Evolutionary conservation across 306 rosid species (phyloP), one percentile per base, ranked within the genome.

Genomic region (Corylus heterophylla): DNA sequence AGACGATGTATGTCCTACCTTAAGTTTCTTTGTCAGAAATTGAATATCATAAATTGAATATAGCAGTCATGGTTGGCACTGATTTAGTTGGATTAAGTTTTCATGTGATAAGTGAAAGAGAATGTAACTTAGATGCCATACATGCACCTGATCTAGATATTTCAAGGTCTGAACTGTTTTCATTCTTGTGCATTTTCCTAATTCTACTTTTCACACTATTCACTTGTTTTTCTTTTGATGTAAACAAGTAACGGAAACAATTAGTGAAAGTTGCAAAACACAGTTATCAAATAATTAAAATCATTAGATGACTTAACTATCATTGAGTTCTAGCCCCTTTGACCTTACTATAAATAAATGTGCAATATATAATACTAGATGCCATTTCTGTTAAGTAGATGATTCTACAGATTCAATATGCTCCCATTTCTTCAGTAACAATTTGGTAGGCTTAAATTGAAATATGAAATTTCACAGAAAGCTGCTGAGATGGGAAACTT

Each of bases 401-500:
- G 35, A 8, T 14, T 7, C 45, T 78, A 45, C 76, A 31, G 14
- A 73, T 25, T 25, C 29, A 51, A 27, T 51, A 47, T 49, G 44
- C 35, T 59, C 52, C 68, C 70, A 29, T n/a, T 73, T 78, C 52
- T 81, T 69, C 49, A 45, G 2, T 67, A 67, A 42, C 75, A 20
- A 13, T 76, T 44, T 69, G 39, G 44, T 29, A 10, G 61, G 56
- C 80, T 54, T 77, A 70, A 75, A 62, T 79, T 72, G 84, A 88
- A 18, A 75, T 58, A 71, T 68, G 71, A 82, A 62, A 69, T 62
- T 74, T 80, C 83, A 61, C 92, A 91, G 98, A 83, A 89, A 86
- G 73, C 81, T 77, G 64, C 87, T 35, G 97, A 89, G 78, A 76
- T 42, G 85, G 82, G 86, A 75, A 78, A 89, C 85, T 95, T 88